Evolutionary conservation across 768 basidiomycete genomes (phyloP), one percentile per base, ranked within the genome.

Genomic region (Mycena latifolia): DNA sequence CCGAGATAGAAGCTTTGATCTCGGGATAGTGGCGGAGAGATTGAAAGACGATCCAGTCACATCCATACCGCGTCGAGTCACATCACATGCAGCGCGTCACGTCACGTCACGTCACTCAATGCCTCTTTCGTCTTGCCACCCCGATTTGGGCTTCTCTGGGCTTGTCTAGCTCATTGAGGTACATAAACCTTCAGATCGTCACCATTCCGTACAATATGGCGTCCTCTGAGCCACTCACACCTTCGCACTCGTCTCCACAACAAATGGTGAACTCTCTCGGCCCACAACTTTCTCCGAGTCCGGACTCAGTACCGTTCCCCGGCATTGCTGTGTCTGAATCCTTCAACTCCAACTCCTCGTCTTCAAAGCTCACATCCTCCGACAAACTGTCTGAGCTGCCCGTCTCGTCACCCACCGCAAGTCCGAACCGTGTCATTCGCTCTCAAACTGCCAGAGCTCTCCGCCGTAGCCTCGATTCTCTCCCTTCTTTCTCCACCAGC

Each of bases 311-410:
- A 6, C 24, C 28, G 35, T 47, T 59, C 24, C 31, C 33, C 20
- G 5, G n/a, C n/a, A n/a, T 54, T 37, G 52, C 46, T 8, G 11
- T 53, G 18, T 60, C 58, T 20, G n/a, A 41, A 41, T 56, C 61
- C 18, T 46, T 58, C 51, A 43, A 58, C 41, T 65, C 65, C 17
- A 55, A 28, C n/a, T n/a, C n/a, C n/a, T 55, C 82, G 1, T 80
- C 77, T 55, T 87, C 88, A 52, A 85, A 81, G 59, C 78, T 86
- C 27, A 83, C 82, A 7, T 80, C 77, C 22, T 84, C 82, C 12
- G 81, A 84, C 69, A 84, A 84, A 57, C 76, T 84, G 20, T 79
- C 81, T n/a, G 81, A 79, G 20, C 74, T 84, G 12, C 81, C 80
- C 15, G 60, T 72, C 22, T 71, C 76, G 1, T 56, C 72, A 39